Evolutionary conservation across 1,284 basidiomycete genomes (phyloP), one percentile per base, ranked within the genome.

Genomic region (Rhizoctonia solani): DNA sequence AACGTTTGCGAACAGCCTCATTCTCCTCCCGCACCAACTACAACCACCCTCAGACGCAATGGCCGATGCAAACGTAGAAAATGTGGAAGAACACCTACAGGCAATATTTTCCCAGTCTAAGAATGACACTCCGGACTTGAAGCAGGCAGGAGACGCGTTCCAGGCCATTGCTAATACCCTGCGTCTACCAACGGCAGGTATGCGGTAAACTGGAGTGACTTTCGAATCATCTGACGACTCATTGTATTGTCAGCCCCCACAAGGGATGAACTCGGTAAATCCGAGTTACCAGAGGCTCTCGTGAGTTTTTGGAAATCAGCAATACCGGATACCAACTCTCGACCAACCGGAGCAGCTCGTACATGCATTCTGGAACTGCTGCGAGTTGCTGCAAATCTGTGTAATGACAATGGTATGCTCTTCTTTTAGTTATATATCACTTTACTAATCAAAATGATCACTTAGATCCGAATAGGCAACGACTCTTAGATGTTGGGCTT

Each of bases 381-480:
- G 58, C 82, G 90, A 66, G 85, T 91, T 19, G 85, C 84, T 21
- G 90, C 90, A 16, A 92, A 92, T 76, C 76, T 92, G 9, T 91
- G 88, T 75, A 86, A 90, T 77, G 89, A 92, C 73, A 88, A 92
- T 72, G 86, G 91, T 86, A 72, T 73, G 82, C 73, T 34, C 2
- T 21, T 6, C 44, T 53, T 34, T 9, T 54, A 11, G 29, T 11
- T 37, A n/a, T n/a, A n/a, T n/a, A n/a, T 37, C 42, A 66, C 41
- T 16, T 46, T 39, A 23, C 30, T 53, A 21, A 19, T 66, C 9
- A 47, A 1, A 6, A 50, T 23, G 29, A 44, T 8, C 44, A 1
- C 59, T 19, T 59, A 53, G 66, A 59, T 14, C 69, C 83, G 50
- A 93, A 93, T 75, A 81, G 90, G 71, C 83, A 82, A 13, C 79